Conservation (phyloP, 495 filamentous ascomycete genomes). For the Aspergillus nanangensis region DNA sequence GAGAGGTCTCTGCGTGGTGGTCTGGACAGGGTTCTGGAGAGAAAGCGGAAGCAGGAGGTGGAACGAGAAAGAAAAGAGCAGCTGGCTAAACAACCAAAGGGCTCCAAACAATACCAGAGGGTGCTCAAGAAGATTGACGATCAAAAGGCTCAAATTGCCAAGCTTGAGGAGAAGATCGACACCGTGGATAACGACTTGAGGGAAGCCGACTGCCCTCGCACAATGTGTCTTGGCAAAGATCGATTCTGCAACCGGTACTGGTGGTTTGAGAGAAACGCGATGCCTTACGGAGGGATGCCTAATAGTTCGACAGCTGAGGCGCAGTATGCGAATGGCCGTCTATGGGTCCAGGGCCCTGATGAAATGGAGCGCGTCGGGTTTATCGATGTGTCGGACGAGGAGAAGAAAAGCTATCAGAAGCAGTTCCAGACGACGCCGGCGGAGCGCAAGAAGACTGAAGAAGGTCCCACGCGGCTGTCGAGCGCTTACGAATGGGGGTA, state of each 20-base stretch:
- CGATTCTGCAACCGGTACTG: conserved; percentile 98
- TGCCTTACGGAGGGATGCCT: conserved; percentile 90
- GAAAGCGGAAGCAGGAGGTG: conserved; percentile 78
- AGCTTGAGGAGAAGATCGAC: conserved; percentile 78
- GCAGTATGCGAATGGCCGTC: conserved; percentile 84
- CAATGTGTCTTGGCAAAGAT: conserved; percentile 83
- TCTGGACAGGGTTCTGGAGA: conserved; percentile 69
- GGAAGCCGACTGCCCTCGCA: conserved; percentile 88
- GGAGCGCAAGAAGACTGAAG: conserved; percentile 81
- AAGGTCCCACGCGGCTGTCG: conserved; percentile 73
- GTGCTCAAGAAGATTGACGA: conserved; percentile 83
- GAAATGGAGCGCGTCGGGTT: conserved; percentile 82
- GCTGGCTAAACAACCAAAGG: conserved; percentile 75
- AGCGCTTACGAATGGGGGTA: conserved; percentile 86
- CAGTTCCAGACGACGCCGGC: conserved; percentile 76
- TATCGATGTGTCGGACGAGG: conserved; percentile 69
- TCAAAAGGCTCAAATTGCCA: conserved; percentile 70
- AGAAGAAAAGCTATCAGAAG: conserved; percentile 53
- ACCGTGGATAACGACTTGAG: conserved; percentile 86
- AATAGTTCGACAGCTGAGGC: conserved; percentile 82
- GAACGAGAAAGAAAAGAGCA: conserved; percentile 77
- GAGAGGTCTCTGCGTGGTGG: conserved; percentile 72
- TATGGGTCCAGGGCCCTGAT: conserved; percentile 96
- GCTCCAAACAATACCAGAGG: conserved; percentile 84
- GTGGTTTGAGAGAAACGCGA: conserved; percentile 98